Percentiles rank a stretch among this genome's conserved stretches.
Conservation (phyloP, 352 stramenopile genomes). For the Phytophthora pseudosyringae region DNA sequence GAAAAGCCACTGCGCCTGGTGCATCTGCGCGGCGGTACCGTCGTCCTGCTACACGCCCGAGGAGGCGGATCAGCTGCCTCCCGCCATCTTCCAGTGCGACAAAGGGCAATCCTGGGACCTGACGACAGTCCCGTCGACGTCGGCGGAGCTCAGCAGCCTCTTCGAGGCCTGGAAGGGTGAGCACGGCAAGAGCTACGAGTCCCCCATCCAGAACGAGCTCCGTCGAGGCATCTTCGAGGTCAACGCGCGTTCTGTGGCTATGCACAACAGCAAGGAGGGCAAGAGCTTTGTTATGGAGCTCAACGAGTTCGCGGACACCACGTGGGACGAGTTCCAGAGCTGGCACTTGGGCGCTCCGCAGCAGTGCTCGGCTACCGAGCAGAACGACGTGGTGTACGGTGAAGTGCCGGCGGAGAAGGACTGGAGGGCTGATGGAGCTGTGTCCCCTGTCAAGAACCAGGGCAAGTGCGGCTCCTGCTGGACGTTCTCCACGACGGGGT, state of each 20-base stretch:
- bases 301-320: constrained; percentile 79
- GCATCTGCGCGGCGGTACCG: constrained; percentile 76
- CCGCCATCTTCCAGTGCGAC: constrained; percentile 79
- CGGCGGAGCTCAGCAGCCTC: constrained; percentile 38
- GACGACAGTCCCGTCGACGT: constrained; percentile 36
- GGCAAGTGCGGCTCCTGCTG: constrained; percentile 98
- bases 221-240: constrained; percentile 62
- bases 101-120: constrained; percentile 56
- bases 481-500: constrained; percentile 98
- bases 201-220: constrained; percentile 54
- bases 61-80: constrained; percentile 67
- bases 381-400: constrained; percentile 29
- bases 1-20: constrained; percentile 72
- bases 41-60: constrained; percentile 79
- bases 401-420: constrained; percentile 92
- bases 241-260: constrained; percentile 66
- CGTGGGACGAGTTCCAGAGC: constrained; percentile 80
- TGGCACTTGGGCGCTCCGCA: constrained; percentile 73
- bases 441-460: constrained; percentile 99
- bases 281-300: constrained; percentile 73
- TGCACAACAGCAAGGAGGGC: constrained; percentile 59
- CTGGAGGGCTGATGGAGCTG: constrained; percentile 93
- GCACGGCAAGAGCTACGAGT: constrained; percentile 60
- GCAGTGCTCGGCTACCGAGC: constrained; percentile 74
- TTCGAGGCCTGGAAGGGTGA: constrained; percentile 59